Conservation (phyloP, 177 flowering plant species). For the Vitis hybrid region DNA sequence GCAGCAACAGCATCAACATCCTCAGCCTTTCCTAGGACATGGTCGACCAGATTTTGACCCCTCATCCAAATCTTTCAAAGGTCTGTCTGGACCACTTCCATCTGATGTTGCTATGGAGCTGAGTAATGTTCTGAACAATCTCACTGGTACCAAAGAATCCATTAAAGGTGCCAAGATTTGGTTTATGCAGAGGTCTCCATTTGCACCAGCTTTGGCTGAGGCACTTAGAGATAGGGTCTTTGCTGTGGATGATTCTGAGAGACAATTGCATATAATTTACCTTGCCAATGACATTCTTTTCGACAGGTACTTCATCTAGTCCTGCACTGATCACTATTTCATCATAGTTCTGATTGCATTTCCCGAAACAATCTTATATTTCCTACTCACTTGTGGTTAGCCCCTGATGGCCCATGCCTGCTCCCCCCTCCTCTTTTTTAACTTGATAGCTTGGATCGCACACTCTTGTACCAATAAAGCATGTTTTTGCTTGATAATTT, state of each 20-base stretch:
- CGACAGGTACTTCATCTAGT: slow-evolving; percentile 60
- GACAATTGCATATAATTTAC: slow-evolving; percentile 84
- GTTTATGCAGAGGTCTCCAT: slow-evolving; percentile 97
- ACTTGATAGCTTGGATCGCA: not conserved
- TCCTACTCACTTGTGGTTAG: too few relatives aligned
- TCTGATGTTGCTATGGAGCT: slow-evolving; percentile 88
- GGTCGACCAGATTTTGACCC: slow-evolving; percentile 72
- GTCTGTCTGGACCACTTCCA: slow-evolving; percentile 86
- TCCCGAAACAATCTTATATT: not conserved
- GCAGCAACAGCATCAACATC: slow-evolving; percentile 52
- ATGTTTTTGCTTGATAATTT: not conserved
- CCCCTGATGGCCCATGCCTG: too few relatives aligned
- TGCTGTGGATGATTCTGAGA: slow-evolving; percentile 80
- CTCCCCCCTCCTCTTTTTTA: not conserved
- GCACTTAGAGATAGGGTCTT: slow-evolving; percentile 77
- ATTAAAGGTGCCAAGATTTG: slow-evolving; percentile 94
- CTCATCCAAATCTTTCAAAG: slow-evolving; percentile 57
- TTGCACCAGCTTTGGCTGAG: slow-evolving; percentile 90
- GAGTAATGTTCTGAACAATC: slow-evolving; percentile 64
- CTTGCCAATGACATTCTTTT: slow-evolving; percentile 97
- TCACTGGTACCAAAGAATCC: slow-evolving; percentile 93
- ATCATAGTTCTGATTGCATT: not conserved
- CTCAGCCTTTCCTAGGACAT: slow-evolving; percentile 57
- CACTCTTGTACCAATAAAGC: not conserved
- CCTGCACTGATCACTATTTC: not conserved